Conservation (phyloP, 306 rosid species). For the Acacia melanoxylon region DNA sequence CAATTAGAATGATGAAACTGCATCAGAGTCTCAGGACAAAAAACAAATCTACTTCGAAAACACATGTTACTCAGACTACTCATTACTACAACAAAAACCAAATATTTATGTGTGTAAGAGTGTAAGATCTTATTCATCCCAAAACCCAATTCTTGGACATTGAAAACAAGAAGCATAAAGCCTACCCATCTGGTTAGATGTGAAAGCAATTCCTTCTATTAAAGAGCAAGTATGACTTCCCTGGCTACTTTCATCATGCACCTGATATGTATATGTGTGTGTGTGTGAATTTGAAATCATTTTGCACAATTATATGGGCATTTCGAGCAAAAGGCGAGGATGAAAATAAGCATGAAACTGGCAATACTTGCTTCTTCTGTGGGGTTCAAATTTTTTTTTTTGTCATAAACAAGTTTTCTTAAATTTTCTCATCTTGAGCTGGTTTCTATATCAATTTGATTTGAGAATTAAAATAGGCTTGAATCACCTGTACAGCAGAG, state of each 20-base stretch:
- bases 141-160: slow-evolving; percentile 66
- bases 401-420: background rate
- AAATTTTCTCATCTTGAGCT: background rate
- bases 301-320: background rate
- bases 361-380: background rate
- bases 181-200: slow-evolving; percentile 84
- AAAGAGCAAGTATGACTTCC: slow-evolving; percentile 93
- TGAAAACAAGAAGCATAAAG: slow-evolving; percentile 56
- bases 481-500: background rate
- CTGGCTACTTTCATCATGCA: slow-evolving; percentile 99
- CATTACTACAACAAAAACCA: slow-evolving; percentile 36
- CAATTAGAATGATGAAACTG: slow-evolving; percentile 31
- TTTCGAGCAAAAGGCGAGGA: background rate
- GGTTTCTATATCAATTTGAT: background rate
- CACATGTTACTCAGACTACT: slow-evolving; percentile 25
- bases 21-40: slow-evolving; percentile 24
- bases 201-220: slow-evolving; percentile 62
- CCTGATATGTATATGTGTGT: slow-evolving; percentile 57
- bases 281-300: background rate
- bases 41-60: slow-evolving; percentile 14
- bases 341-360: background rate
- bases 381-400: background rate
- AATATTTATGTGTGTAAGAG: slow-evolving; percentile 32
- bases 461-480: slow-evolving; percentile 14
- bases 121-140: slow-evolving; percentile 78